Percentiles rank a stretch among this genome's conserved stretches.
phyloP scores from a whole-genome alignment of 805 yeast species.

The Barnettozyma sp. region DNA sequence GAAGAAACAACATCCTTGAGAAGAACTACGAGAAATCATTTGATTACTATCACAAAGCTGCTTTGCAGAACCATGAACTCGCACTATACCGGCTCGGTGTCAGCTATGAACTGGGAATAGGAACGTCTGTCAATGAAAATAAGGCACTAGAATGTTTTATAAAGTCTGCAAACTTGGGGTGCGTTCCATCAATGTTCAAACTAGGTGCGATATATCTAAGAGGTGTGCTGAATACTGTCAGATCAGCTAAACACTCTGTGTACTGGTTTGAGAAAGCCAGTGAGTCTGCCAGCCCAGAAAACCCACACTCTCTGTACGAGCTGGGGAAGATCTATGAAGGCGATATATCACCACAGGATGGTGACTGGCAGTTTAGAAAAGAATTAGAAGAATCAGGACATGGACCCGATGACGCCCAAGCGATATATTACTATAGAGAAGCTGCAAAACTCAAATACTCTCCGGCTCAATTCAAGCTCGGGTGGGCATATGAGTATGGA shows the following conservation, averaged over 20 bases:
- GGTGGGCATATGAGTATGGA: slow-evolving; percentile 70
- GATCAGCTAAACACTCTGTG: slow-evolving; percentile 37
- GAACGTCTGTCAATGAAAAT: slow-evolving; percentile 36
- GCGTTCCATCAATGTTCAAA: slow-evolving; percentile 65
- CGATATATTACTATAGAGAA: slow-evolving; percentile 46
- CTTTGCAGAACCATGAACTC: slow-evolving; percentile 47
- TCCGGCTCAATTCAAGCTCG: slow-evolving; percentile 64
- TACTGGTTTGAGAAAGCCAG: slow-evolving; percentile 48
- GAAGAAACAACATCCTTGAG: slow-evolving; percentile 42
- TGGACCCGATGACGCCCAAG: slow-evolving; percentile 31
- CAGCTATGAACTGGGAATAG: slow-evolving; percentile 61
- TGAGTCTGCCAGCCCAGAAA: slow-evolving; percentile 33
- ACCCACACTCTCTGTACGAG: slow-evolving; percentile 54
- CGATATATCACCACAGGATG: slow-evolving; percentile 23
- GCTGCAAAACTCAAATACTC: slow-evolving; percentile 57
- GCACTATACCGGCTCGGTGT: slow-evolving; percentile 67
- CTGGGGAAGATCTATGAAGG: slow-evolving; percentile 49
- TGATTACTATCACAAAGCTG: slow-evolving; percentile 52
- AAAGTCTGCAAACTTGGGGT: slow-evolving; percentile 55
- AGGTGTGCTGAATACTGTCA: slow-evolving; percentile 36
- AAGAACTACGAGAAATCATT: slow-evolving; percentile 56
- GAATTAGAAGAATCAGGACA: slow-evolving; percentile 29
- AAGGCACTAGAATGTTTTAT: slow-evolving; percentile 49
- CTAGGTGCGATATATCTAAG: slow-evolving; percentile 57
- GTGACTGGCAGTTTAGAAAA: slow-evolving; percentile 28